Percentiles rank a stretch among this genome's conserved stretches.
Conservation (phyloP, 768 basidiomycete species). For the Lentinula sp. region DNA sequence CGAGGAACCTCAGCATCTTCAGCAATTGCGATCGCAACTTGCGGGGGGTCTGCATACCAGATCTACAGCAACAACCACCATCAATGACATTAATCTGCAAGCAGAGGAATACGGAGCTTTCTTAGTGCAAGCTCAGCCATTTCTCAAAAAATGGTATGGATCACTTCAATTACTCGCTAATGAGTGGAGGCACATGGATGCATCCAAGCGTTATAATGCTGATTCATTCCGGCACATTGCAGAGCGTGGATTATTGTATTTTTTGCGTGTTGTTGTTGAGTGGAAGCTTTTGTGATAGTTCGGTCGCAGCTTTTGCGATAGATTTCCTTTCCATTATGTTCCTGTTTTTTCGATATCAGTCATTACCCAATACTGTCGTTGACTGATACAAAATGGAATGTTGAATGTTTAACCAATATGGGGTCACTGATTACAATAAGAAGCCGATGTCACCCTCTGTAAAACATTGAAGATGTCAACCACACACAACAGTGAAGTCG, state of each 20-base stretch:
- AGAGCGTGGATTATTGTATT: background rate
- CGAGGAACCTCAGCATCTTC: background rate
- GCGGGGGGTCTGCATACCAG: background rate
- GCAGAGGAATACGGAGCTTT: background rate
- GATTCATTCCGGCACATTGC: background rate
- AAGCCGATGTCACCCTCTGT: too few relatives aligned
- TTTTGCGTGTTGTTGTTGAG: background rate
- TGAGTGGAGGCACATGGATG: background rate
- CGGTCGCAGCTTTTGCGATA: too few relatives aligned
- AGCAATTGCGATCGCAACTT: background rate
- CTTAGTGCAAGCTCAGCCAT: background rate
- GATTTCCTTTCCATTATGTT: too few relatives aligned
- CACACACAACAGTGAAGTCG: too few relatives aligned
- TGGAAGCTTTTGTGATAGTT: too few relatives aligned
- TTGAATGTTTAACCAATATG: too few relatives aligned
- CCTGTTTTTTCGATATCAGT: too few relatives aligned
- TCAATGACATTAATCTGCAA: too few relatives aligned
- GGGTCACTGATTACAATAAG: too few relatives aligned
- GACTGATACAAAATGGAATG: too few relatives aligned
- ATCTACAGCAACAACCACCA: background rate
- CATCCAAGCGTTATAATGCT: background rate
- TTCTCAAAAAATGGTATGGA: background rate
- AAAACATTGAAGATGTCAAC: too few relatives aligned
- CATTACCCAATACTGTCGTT: too few relatives aligned
- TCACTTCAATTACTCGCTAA: background rate